Percentiles rank a stretch among this genome's conserved stretches.
Evolutionary conservation across 768 basidiomycete species (phyloP).

Genomic region (Rubroboletus satanas): DNA sequence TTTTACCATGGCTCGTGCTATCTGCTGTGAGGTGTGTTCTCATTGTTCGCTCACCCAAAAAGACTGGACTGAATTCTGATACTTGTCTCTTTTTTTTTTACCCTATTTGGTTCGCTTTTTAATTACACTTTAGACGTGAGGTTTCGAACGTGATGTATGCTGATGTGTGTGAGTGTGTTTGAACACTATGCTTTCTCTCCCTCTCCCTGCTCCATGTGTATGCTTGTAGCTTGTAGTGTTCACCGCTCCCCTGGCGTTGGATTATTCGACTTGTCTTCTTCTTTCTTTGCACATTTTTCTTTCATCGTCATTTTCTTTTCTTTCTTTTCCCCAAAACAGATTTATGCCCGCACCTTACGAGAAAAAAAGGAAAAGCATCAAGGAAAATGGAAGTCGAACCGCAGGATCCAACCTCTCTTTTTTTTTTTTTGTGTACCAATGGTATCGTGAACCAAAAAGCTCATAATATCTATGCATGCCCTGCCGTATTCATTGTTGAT

Average conservation of each 20-base stretch:
- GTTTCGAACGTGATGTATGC: slow-evolving; percentile 24
- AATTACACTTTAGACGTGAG: slow-evolving; percentile 13
- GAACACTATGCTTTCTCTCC: slow-evolving; percentile 21
- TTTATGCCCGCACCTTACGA: slow-evolving; percentile 18
- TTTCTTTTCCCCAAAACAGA: background rate
- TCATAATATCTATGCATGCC: background rate
- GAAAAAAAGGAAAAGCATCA: slow-evolving; percentile 3
- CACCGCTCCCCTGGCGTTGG: slow-evolving; percentile 2
- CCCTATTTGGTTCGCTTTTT: slow-evolving; percentile 3
- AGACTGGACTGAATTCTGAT: slow-evolving; percentile 23
- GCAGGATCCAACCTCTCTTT: slow-evolving; percentile 1
- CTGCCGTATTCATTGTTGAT: no score
- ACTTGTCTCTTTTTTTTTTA: slow-evolving; percentile 4
- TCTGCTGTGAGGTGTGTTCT: slow-evolving; percentile 27
- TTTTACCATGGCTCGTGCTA: slow-evolving; percentile 6
- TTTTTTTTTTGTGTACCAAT: slow-evolving; percentile 7
- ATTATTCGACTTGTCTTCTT: background rate
- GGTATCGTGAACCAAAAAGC: background rate
- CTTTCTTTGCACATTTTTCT: slow-evolving; percentile 4
- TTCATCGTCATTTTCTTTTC: slow-evolving; percentile 6
- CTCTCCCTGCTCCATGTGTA: slow-evolving; percentile 22
- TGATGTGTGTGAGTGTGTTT: slow-evolving; percentile 22
- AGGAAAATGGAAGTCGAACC: slow-evolving; percentile 19
- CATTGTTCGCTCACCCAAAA: background rate
- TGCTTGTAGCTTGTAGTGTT: slow-evolving; percentile 27